Percentiles rank a stretch among this genome's conserved stretches.
These are phyloP conservation scores for Sideroxylon spinosum DNA, from an alignment of 179 eudicot genomes.

Conservation along the genomic window DNA sequence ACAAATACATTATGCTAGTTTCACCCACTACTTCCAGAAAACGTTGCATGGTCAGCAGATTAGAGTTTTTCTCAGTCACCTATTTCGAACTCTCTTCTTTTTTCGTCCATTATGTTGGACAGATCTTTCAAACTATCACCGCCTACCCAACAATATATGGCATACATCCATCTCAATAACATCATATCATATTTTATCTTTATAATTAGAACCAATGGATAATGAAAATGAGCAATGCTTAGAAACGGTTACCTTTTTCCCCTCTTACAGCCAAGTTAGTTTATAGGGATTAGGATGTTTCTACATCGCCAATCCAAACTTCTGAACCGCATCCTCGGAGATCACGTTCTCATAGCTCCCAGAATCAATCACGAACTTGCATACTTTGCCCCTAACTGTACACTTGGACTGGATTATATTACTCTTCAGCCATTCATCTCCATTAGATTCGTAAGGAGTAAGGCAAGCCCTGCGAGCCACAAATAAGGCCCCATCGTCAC, in stretches of 20 bases:
- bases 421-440: background rate
- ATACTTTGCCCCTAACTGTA: background rate
- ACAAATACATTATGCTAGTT: too few relatives aligned
- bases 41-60: too few relatives aligned
- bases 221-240: background rate
- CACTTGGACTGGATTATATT: background rate
- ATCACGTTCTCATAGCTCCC: background rate
- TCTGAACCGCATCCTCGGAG: background rate
- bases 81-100: too few relatives aligned
- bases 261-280: background rate
- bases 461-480: background rate
- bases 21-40: too few relatives aligned
- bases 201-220: background rate
- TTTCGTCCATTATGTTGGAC: background rate
- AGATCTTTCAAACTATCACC: too few relatives aligned
- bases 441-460: background rate
- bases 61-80: too few relatives aligned
- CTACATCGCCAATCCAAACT: background rate
- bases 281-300: background rate
- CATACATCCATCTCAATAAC: too few relatives aligned
- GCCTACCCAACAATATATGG: too few relatives aligned
- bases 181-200: too few relatives aligned
- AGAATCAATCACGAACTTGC: background rate
- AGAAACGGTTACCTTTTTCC: background rate
- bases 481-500: background rate